Percentiles rank a stretch among this genome's conserved stretches.
phyloP scores from a whole-genome alignment of 2,329 filamentous ascomycete genomes.

The Xylaria sp. region DNA sequence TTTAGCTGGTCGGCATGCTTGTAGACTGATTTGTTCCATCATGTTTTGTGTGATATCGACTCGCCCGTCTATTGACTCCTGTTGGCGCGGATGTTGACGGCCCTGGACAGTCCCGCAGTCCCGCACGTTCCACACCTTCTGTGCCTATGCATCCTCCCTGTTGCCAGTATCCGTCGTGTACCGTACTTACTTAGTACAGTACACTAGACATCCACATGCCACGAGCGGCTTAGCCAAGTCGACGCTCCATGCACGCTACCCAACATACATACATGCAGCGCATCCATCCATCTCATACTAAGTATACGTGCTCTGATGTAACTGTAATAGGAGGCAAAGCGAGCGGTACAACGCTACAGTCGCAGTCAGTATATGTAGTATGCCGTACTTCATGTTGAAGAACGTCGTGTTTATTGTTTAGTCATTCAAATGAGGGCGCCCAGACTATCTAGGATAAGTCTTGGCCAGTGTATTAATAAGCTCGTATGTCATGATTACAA shows the following conservation, averaged over 20 bases:
- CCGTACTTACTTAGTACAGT: too few species aligned
- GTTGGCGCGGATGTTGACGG: background rate
- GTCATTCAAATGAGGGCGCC: background rate
- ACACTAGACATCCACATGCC: constrained; percentile 39
- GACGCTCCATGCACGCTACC: constrained; percentile 22
- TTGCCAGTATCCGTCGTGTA: background rate
- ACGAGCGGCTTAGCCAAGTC: constrained; percentile 34
- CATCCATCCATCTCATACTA: background rate
- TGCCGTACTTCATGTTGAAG: background rate
- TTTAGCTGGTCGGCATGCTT: background rate
- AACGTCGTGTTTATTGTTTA: background rate
- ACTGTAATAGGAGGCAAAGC: background rate
- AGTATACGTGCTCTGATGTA: background rate
- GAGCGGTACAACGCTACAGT: background rate
- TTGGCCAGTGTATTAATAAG: constrained; percentile 2
- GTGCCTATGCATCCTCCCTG: background rate
- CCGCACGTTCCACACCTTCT: background rate
- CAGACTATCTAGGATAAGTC: background rate
- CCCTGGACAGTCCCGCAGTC: too few species aligned
- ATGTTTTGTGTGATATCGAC: background rate
- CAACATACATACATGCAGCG: constrained; percentile 3
- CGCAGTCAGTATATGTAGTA: background rate
- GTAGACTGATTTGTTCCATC: background rate
- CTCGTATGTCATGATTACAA: background rate
- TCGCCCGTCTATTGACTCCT: background rate